Base-by-base conservation (phyloP, 805 yeast species). In the Starmerella stigmatis region DNA sequence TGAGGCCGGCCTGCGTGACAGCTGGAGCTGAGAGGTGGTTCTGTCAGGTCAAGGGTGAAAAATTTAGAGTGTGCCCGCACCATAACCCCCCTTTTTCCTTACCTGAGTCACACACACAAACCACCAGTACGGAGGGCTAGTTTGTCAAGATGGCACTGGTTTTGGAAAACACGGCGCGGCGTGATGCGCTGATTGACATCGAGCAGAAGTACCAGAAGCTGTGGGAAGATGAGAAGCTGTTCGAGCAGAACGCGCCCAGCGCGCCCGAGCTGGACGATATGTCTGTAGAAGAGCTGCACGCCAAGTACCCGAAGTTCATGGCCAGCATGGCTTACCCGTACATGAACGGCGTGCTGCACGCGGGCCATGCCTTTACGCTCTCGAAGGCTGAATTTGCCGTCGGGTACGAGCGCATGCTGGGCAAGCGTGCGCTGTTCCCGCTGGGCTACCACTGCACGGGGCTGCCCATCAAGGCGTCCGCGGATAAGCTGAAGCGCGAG, bases 371-470 rank as follows among this genome's bases (percentile, higher is more conserved):
- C 56, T 92, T 89, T 71, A 92, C 97, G 29, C 71, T 89, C 52
- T 85, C 96, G 43, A 92, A 92, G 68, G 89, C 78, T 43, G 98
- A 92, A 65, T 92, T 81, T 62, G 79, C 88, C 37, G 72, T 83
- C 46, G 97, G 97, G 45, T 92, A 81, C 61, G 95, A 92, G 70
- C 79, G 96, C 68, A 82, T 92, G 89, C 74, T 74, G 60, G 97
- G 96, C 55, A 85, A 81, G 67, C 75, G 82, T 57, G 95, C 96
- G 29, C 70, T 88, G 50, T 92, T 85, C 69, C 97, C 98, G 42
- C 73, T 92, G 47, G 98, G 98, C 41, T 92, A 89, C 81, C 98
- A 92, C 68, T 92, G 98, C 75, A 92, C 98, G 28, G 98, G 98
- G 73, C 82, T 92, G 96, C 97, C 98, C 44, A 92, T 92, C 64